Evolutionary conservation across 441 rosid species (phyloP).

Genomic region (Gossypium schwendimanii): DNA sequence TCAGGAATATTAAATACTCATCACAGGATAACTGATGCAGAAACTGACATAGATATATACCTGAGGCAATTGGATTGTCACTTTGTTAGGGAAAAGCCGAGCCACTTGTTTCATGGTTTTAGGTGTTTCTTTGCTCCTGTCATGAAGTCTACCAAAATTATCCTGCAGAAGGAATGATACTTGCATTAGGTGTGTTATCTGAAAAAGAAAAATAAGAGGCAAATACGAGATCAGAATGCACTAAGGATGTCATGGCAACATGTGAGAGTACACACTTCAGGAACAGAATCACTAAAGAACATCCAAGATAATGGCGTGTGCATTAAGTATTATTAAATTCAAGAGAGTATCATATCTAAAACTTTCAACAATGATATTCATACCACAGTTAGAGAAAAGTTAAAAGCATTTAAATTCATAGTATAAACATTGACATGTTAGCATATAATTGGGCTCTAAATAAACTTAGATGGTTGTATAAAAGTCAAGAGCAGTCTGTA

Average conservation of each 20-base stretch:
- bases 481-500: background rate
- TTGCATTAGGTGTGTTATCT: background rate
- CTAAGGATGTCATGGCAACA: background rate
- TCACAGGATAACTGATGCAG: background rate
- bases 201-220: background rate
- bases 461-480: background rate
- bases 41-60: conserved; percentile 25
- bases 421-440: background rate
- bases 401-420: background rate
- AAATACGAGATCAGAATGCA: background rate
- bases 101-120: conserved; percentile 86
- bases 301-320: background rate
- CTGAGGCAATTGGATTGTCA: conserved; percentile 95
- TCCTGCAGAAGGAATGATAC: conserved; percentile 45
- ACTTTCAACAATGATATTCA: background rate
- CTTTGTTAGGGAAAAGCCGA: conserved; percentile 92
- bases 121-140: conserved; percentile 83
- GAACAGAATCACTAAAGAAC: background rate
- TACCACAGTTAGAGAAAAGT: background rate
- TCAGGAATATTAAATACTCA: conserved; percentile 20
- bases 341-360: background rate
- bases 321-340: background rate
- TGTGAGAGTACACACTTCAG: background rate
- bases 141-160: conserved; percentile 79
- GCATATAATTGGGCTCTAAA: background rate